These are phyloP conservation scores for Pseudomonodictys pantanalensis DNA, from an alignment of 495 filamentous ascomycete genomes.

Conservation along the genomic window DNA sequence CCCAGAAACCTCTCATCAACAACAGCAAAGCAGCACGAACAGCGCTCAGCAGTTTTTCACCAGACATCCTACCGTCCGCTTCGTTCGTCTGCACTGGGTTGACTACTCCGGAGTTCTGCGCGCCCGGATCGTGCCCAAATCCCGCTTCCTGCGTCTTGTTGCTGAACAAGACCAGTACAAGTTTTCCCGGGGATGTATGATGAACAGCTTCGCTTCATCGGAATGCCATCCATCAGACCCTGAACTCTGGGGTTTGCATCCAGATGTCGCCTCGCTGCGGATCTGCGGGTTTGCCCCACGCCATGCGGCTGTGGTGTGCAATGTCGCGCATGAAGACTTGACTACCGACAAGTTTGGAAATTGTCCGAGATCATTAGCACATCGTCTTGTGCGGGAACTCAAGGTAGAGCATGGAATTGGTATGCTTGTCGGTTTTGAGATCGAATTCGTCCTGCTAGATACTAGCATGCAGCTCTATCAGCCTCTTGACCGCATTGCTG, in stretches of 20 bases:
- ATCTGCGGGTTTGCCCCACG: background rate
- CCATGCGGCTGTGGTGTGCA: background rate
- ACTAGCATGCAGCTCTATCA: background rate
- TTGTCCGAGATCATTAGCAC: background rate
- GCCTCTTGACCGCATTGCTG: background rate
- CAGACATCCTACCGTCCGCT: background rate
- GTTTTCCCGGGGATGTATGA: background rate
- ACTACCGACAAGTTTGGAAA: background rate
- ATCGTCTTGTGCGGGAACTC: too few species aligned
- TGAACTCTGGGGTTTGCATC: background rate
- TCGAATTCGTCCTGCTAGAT: slow-evolving; percentile 5
- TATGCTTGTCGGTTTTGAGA: background rate
- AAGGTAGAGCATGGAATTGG: background rate
- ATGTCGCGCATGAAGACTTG: background rate
- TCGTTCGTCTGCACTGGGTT: background rate
- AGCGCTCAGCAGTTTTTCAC: too few species aligned
- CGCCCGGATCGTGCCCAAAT: background rate
- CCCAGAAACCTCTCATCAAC: too few species aligned
- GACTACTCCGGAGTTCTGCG: background rate
- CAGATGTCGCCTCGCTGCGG: background rate
- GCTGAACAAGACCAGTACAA: background rate
- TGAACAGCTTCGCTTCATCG: background rate
- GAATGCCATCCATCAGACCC: background rate
- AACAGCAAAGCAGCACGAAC: too few species aligned
- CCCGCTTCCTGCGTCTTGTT: background rate